A percentile compares a stretch with the other conserved stretches of the same genome.
phyloP scores from a whole-genome alignment of 345 rosid species.

The Mangifera indica region DNA sequence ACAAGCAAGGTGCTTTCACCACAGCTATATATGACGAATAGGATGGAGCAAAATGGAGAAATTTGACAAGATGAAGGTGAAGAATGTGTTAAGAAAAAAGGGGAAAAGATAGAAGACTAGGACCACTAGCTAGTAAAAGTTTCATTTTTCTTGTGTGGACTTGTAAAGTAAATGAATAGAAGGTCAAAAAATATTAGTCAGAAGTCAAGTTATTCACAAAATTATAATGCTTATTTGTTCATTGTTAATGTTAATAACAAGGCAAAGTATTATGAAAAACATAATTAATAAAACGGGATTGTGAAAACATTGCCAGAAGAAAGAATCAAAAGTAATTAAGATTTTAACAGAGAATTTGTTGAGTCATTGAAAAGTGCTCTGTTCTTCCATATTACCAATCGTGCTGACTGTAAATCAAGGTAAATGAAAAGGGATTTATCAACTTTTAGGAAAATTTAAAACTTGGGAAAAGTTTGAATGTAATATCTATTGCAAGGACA shows the following conservation, averaged over 20 bases:
- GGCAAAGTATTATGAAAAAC: background rate
- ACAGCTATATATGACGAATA: conserved; percentile 11
- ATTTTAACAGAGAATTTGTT: background rate
- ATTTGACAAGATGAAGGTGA: conserved; percentile 15
- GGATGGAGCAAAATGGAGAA: conserved; percentile 16
- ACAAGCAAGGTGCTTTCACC: background rate
- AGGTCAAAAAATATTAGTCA: conserved; percentile 7
- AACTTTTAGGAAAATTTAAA: background rate
- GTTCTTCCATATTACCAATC: background rate
- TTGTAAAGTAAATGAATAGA: conserved; percentile 17
- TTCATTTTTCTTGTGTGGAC: conserved; percentile 20
- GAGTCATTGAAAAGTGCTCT: background rate
- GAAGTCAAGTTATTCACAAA: background rate
- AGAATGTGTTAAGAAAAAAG: conserved; percentile 1
- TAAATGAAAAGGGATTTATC: background rate
- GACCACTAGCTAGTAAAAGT: conserved; percentile 36
- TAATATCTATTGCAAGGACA: conserved; percentile 12
- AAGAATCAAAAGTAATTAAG: conserved; percentile 7
- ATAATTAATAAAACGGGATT: background rate
- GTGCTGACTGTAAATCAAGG: background rate
- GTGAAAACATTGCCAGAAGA: conserved; percentile 11
- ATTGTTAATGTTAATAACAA: background rate
- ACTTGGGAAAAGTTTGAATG: background rate
- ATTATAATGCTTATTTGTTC: background rate
- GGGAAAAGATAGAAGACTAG: conserved; percentile 22